Conservation (phyloP, 768 basidiomycete species). For the Tricholoma matsutake region DNA sequence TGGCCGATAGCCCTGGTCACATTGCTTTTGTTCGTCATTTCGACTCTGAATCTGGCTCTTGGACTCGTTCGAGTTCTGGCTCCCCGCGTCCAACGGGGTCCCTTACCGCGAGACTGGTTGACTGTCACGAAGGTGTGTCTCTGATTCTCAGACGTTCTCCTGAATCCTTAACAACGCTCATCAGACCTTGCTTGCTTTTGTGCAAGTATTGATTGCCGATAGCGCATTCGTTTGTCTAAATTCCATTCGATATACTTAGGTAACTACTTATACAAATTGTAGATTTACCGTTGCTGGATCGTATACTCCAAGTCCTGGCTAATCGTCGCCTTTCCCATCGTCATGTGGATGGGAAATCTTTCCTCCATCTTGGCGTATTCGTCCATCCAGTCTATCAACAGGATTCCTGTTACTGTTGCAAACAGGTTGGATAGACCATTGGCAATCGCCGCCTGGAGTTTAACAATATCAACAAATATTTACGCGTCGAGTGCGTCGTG, state of each 20-base stretch:
- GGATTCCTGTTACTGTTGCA: neutral
- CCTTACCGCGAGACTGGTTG: neutral
- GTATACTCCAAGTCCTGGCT: constrained; percentile 12
- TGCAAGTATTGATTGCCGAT: neutral
- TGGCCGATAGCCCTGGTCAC: neutral
- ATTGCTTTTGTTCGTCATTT: neutral
- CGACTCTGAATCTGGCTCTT: neutral
- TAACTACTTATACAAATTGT: neutral
- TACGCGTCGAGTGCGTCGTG: constrained; percentile 15
- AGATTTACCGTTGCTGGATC: constrained; percentile 23
- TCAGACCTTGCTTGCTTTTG: neutral
- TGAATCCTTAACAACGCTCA: neutral
- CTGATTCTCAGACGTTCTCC: neutral
- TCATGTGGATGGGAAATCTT: constrained; percentile 12
- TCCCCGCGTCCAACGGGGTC: neutral
- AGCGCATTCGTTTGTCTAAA: neutral
- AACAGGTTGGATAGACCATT: neutral
- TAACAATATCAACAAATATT: constrained; percentile 14
- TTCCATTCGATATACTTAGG: neutral
- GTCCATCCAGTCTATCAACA: neutral
- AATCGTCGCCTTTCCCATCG: constrained; percentile 11
- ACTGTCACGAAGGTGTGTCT: neutral
- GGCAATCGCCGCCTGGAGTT: constrained; percentile 10
- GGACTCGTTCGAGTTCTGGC: neutral
- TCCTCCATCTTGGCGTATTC: constrained; percentile 1